Evolutionary conservation across 768 basidiomycete genomes (phyloP).

Genomic region (Boletus rex-veris): DNA sequence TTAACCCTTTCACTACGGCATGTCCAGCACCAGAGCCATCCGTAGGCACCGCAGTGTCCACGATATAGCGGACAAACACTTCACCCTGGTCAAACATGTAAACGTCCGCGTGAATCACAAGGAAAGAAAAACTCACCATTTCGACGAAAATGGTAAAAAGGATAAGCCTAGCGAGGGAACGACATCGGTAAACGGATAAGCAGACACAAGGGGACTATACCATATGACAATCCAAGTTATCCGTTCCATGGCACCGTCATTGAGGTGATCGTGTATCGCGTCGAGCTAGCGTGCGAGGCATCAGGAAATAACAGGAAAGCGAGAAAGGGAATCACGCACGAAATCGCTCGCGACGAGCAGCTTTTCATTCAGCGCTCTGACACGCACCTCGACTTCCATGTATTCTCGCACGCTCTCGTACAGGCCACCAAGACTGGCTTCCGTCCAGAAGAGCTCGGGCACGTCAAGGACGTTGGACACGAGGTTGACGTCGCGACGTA

Average conservation of each 20-base stretch:
- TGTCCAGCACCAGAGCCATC: not conserved
- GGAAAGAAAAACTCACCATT: conserved; percentile 44
- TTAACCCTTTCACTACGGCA: conserved; percentile 9
- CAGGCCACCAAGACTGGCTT: conserved; percentile 82
- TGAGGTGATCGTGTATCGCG: conserved; percentile 90
- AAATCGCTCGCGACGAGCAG: conserved; percentile 85
- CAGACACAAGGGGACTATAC: conserved; percentile 41
- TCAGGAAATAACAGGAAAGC: not conserved
- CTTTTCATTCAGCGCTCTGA: conserved; percentile 85
- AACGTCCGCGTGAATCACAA: not conserved
- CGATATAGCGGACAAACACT: conserved; percentile 69
- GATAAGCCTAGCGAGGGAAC: conserved; percentile 62
- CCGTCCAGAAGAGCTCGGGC: conserved; percentile 93
- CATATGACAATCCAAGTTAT: conserved; percentile 82
- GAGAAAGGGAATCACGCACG: conserved; percentile 43
- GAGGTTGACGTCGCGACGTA: conserved; percentile 85
- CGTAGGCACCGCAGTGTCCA: conserved; percentile 41
- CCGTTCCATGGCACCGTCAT: conserved; percentile 84
- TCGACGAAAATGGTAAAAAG: conserved; percentile 88
- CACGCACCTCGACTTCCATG: conserved; percentile 84
- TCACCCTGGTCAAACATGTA: conserved; percentile 53
- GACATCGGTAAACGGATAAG: conserved; percentile 35
- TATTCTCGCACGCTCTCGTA: conserved; percentile 95
- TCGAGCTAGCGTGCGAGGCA: conserved; percentile 55
- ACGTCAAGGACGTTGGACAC: conserved; percentile 92